These are phyloP conservation scores for Ormosia emarginata DNA, from an alignment of 306 rosid species.

Conservation along the genomic window DNA sequence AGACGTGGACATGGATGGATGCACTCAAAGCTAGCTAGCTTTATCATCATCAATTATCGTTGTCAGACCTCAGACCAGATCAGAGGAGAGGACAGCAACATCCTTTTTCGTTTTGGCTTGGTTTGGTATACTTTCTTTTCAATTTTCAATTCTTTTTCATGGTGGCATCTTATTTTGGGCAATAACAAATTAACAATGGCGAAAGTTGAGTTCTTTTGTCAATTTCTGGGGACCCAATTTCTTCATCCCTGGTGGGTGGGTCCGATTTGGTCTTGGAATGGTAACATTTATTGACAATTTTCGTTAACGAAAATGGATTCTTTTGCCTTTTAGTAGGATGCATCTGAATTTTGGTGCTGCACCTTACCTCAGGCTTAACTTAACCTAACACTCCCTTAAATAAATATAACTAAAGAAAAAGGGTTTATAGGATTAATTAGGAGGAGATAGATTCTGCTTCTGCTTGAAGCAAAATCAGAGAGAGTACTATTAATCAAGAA, in stretches of 20 bases:
- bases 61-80: conserved; percentile 6
- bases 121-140: not conserved
- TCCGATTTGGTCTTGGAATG: not conserved
- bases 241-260: not conserved
- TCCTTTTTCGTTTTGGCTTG: not conserved
- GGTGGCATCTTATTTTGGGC: not conserved
- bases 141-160: not conserved
- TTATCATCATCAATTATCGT: conserved; percentile 6
- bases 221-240: conserved; percentile 1
- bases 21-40: not conserved
- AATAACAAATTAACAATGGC: not conserved
- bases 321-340: conserved; percentile 4
- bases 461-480: not conserved
- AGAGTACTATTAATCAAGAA: not conserved
- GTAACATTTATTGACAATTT: not conserved
- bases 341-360: not conserved
- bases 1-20: not conserved
- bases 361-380: not conserved
- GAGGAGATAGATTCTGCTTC: not conserved
- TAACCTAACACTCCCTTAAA: not conserved
- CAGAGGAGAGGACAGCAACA: not conserved
- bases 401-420: not conserved
- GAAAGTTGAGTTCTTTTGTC: conserved; percentile 6
- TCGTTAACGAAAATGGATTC: not conserved
- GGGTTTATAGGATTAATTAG: not conserved